Evolutionary conservation across 2,329 filamentous ascomycete species (phyloP).

Genomic region (Ophiostoma piceae): DNA sequence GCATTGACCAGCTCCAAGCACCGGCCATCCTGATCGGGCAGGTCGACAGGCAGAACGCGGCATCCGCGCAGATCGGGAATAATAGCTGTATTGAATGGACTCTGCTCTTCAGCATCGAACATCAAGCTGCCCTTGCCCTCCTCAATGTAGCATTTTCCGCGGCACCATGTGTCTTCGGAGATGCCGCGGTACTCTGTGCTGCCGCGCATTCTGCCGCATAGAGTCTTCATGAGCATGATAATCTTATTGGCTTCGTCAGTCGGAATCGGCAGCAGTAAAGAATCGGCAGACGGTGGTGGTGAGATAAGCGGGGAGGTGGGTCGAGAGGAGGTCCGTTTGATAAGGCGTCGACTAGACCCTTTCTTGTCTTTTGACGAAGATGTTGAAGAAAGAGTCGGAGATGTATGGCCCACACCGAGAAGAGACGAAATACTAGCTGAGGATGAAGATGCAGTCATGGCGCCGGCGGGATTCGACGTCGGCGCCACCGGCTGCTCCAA

Average conservation of each 20-base stretch:
- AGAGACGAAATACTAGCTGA: slow-evolving; percentile 22
- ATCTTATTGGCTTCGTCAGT: slow-evolving; percentile 67
- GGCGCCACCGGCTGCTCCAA: slow-evolving; percentile 36
- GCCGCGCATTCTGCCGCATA: slow-evolving; percentile 75
- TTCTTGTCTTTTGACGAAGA: slow-evolving; percentile 40
- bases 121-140: slow-evolving; percentile 69
- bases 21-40: slow-evolving; percentile 40
- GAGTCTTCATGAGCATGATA: slow-evolving; percentile 67
- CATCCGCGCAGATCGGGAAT: slow-evolving; percentile 72
- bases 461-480: slow-evolving; percentile 20
- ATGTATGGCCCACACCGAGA: slow-evolving; percentile 1
- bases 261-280: slow-evolving; percentile 53
- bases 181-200: slow-evolving; percentile 67
- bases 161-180: slow-evolving; percentile 57
- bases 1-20: slow-evolving; percentile 53
- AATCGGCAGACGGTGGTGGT: slow-evolving; percentile 54
- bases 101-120: slow-evolving; percentile 65
- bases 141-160: slow-evolving; percentile 72
- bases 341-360: slow-evolving; percentile 44
- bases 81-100: slow-evolving; percentile 59
- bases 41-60: slow-evolving; percentile 55
- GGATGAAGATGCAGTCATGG: slow-evolving; percentile 23
- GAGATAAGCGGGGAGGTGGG: slow-evolving; percentile 54
- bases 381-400: neutral
- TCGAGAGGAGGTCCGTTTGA: slow-evolving; percentile 53